phyloP scores from a whole-genome alignment of 2,329 filamentous ascomycete species.

The Paradendryphiella salina region DNA sequence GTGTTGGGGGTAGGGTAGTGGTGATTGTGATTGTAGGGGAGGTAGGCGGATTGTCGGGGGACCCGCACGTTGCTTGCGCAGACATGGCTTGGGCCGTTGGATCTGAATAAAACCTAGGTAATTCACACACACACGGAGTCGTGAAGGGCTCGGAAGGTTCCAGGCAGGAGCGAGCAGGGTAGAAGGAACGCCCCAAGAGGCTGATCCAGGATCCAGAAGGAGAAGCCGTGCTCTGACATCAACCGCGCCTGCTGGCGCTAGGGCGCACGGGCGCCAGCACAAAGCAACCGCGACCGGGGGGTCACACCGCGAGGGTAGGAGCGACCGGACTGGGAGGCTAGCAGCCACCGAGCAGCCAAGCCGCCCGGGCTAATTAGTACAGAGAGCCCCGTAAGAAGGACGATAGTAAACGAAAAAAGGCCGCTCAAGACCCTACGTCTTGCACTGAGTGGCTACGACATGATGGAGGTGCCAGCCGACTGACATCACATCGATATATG shows the following conservation, averaged over 20 bases:
- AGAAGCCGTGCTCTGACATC: slow-evolving; percentile 45
- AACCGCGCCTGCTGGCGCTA: slow-evolving; percentile 38
- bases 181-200: slow-evolving; percentile 40
- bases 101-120: slow-evolving; percentile 47
- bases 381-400: neutral
- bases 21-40: slow-evolving; percentile 15
- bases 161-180: slow-evolving; percentile 35
- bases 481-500: neutral
- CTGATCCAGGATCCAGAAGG: slow-evolving; percentile 48
- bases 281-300: slow-evolving; percentile 28
- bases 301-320: slow-evolving; percentile 4
- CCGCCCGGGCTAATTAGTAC: slow-evolving; percentile 10
- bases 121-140: slow-evolving; percentile 41
- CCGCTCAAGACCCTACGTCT: too few relatives aligned
- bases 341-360: slow-evolving; percentile 9
- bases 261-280: slow-evolving; percentile 25
- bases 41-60: slow-evolving; percentile 31
- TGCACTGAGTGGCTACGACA: neutral
- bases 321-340: slow-evolving; percentile 8
- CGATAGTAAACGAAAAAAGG: too few relatives aligned
- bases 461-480: neutral
- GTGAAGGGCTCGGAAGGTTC: slow-evolving; percentile 45
- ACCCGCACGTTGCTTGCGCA: slow-evolving; percentile 36
- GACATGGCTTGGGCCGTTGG: slow-evolving; percentile 46
- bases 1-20: slow-evolving; percentile 14